Evolutionary conservation across 208 protist genomes (phyloP), one percentile per base, ranked within the genome.

Genomic region (Strigomonas oncopelti): DNA sequence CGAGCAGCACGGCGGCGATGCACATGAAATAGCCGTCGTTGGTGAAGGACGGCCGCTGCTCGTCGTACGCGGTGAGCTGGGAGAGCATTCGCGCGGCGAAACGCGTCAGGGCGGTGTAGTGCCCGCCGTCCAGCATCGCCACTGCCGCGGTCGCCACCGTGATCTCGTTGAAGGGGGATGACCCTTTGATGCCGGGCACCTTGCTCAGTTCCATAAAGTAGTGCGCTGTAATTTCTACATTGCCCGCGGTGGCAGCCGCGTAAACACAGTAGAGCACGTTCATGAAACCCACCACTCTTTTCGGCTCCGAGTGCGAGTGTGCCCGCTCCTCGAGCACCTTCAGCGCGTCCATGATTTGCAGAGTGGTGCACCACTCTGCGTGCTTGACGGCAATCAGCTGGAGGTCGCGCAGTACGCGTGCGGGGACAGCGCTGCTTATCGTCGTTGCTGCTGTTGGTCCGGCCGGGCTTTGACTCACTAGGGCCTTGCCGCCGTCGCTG

Each of bases 191-290:
- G 65, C 13, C 75, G 54, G 46, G 67, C 56, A 42, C 74, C 57
- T 22, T 27, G 24, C 46, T n/a, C 34, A 84, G 71, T 11, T 61
- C 54, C 18, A 3, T 25, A 42, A 83, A 80, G 25, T 61, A 66
- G 13, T 32, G 13, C 31, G 77, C 61, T 11, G 69, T 51, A 25
- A 57, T 18, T 29, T 66, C 70, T 48, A 76, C 59, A 20, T 85
- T 70, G 1, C 85, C 88, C 0, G 75, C 77, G 18, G 77, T 65
- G 14, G 74, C 77, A 18, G 80, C 85, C 0, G 88, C 85, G 57
- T 84, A 87, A n/a, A 94, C 62, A 68, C 83, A 83, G 75, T 94
- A 91, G 20, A 90, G 58, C 68, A 86, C 75, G 63, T 85, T 85
- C 85, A 94, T 87, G 73, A 94, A 88, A 28, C 79, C 72, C 16